Evolutionary conservation across 306 rosid genomes (phyloP), one percentile per base, ranked within the genome.

Genomic region (Prinsepia uniflora): DNA sequence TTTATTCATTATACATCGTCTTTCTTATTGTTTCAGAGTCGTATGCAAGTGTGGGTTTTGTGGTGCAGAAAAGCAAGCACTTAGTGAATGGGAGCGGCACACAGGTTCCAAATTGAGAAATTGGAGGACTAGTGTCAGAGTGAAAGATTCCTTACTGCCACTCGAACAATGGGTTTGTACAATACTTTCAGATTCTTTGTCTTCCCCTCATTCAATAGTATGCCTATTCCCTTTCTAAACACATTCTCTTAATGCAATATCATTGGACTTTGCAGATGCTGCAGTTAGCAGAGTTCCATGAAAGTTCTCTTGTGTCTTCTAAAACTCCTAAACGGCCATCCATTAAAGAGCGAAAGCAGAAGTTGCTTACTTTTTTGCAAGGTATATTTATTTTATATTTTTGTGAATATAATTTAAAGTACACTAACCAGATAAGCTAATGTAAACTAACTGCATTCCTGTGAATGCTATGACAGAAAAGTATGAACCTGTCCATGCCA

Each of bases 151-250:
- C 72, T 86, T 85, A 90, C 89, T 95, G 79, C 87, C 96, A 5
- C 81, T 95, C 73, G 99, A 95, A 85, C 99, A 95, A 87, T 95
- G 99, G 99, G 99, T 94, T 71, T 76, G 95, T 86, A 78, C 72
- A 64, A 70, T 45, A 64, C 30, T 30, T 69, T 43, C 54, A 70
- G 55, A 14, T 43, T 65, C 11, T 13, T 20, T 66, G 50, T 58
- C 1, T 62, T 63, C 63, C 48, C 24, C 10, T 20, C 1, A 9
- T 73, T 19, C 10, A 44, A 45, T 24, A 8, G 66, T 44, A 44
- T 10, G 56, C 43, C 13, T 5, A 2, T 54, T 53, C 7, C 43
- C 43, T 55, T 42, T 70, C 42, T 41, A 30, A 41, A 42, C n/a
- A 36, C 58, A 68, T 48, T 34, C 19, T 39, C 64, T 65, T 81